A percentile compares a stretch with the other conserved stretches of the same genome.
Evolutionary conservation across 306 rosid species (phyloP).

Genomic region (Trichosanthes cucumerina): DNA sequence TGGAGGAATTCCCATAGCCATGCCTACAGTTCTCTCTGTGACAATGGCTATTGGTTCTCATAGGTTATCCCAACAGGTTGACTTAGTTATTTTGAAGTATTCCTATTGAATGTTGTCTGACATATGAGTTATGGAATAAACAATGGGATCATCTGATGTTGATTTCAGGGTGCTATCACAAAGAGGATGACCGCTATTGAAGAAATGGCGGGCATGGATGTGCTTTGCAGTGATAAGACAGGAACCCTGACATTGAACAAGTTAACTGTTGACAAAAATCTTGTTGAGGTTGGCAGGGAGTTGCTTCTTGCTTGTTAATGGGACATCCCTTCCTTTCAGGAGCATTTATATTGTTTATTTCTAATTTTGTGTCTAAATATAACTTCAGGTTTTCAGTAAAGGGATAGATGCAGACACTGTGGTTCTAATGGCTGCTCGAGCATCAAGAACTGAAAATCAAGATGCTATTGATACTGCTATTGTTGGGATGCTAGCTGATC

Average conservation of each 20-base stretch:
- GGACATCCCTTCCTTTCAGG: not conserved
- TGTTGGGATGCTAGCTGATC: slow-evolving; percentile 96
- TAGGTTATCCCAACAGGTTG: slow-evolving; percentile 89
- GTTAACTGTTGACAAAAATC: slow-evolving; percentile 84
- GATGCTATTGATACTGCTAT: slow-evolving; percentile 96
- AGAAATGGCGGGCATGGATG: slow-evolving; percentile 99
- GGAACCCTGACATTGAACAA: slow-evolving; percentile 92
- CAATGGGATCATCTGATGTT: slow-evolving; percentile 13
- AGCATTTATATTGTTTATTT: not conserved
- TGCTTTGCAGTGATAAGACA: slow-evolving; percentile 97
- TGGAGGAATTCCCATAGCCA: slow-evolving; percentile 99
- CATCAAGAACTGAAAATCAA: slow-evolving; percentile 91
- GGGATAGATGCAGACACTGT: slow-evolving; percentile 87
- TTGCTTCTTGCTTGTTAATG: slow-evolving; percentile 11
- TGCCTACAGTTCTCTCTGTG: slow-evolving; percentile 97
- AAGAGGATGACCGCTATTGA: slow-evolving; percentile 99
- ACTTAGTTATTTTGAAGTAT: slow-evolving; percentile 16
- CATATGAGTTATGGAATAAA: not conserved
- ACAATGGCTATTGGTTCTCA: slow-evolving; percentile 99
- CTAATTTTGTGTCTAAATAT: slow-evolving; percentile 12
- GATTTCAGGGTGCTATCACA: slow-evolving; percentile 84
- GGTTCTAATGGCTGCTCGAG: slow-evolving; percentile 95
- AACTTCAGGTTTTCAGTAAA: slow-evolving; percentile 62
- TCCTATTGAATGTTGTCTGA: not conserved
- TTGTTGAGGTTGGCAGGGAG: slow-evolving; percentile 60